Conservation (phyloP, 108 stramenopile genomes). For the Fistulifera pelliculosa region DNA sequence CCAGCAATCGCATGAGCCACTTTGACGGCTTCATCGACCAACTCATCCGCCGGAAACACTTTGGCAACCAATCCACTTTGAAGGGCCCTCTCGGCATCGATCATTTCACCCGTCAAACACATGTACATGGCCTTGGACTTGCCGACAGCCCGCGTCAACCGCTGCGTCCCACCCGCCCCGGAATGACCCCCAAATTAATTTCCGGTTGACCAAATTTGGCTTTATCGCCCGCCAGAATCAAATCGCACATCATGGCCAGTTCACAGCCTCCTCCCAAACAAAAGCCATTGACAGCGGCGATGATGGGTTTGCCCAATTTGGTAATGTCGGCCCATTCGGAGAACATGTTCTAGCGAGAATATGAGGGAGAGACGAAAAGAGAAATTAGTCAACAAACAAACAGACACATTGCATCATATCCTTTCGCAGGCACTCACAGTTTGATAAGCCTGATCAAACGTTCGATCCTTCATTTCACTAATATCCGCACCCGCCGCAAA, state of each 20-base stretch:
- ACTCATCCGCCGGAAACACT: conserved; percentile 66
- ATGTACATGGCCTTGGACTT: conserved; percentile 99
- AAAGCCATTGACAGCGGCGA: conserved; percentile 96
- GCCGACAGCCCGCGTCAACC: conserved; percentile 91
- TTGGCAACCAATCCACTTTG: conserved; percentile 86
- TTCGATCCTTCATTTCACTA: conserved; percentile 79
- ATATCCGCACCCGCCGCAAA: conserved; percentile 98
- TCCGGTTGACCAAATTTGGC: conserved; percentile 98
- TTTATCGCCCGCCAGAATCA: conserved; percentile 85
- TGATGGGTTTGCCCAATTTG: conserved; percentile 72
- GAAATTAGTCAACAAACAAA: too few relatives aligned
- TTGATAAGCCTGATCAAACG: conserved; percentile 73
- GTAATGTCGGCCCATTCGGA: conserved; percentile 83
- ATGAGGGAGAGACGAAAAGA: too few relatives aligned
- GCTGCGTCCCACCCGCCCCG: conserved; percentile 95
- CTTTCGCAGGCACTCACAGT: too few relatives aligned
- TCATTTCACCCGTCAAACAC: conserved; percentile 89
- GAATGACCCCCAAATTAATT: conserved; percentile 95
- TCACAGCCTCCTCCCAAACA: conserved; percentile 98
- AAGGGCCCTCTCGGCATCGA: conserved; percentile 84
- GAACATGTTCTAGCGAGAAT: conserved; percentile 79
- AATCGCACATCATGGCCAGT: conserved; percentile 99
- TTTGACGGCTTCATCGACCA: conserved; percentile 81
- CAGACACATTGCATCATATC: too few relatives aligned
- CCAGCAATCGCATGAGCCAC: conserved; percentile 87